Conservation (phyloP, 202 grass and related monocot species). For the Saccharum hybrid region DNA sequence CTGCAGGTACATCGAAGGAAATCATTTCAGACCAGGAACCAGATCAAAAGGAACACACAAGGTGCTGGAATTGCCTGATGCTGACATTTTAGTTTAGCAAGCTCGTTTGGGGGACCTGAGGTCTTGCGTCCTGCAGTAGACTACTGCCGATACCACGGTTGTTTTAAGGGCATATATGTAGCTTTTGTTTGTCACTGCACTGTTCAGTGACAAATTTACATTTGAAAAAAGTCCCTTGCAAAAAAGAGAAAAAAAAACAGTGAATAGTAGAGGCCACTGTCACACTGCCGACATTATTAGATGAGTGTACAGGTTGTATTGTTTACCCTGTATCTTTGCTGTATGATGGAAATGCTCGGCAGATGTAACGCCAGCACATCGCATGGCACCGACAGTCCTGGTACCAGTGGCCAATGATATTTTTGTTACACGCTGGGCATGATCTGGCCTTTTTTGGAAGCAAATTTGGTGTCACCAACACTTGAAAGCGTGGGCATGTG, state of each 20-base stretch:
- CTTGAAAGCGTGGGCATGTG: conserved; percentile 31
- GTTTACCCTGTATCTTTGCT: conserved; percentile 28
- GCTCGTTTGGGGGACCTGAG: not conserved
- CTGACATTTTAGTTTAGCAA: conserved; percentile 69
- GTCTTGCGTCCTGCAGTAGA: not conserved
- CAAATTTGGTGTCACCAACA: conserved; percentile 24
- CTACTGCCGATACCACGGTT: not conserved
- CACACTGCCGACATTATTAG: conserved; percentile 4
- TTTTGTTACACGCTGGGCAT: conserved; percentile 27
- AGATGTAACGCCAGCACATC: conserved; percentile 17
- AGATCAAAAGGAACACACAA: conserved; percentile 88
- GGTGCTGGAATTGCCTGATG: conserved; percentile 82
- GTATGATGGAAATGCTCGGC: conserved; percentile 34
- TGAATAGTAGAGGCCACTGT: not conserved
- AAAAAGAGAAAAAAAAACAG: not conserved
- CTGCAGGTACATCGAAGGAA: conserved; percentile 83
- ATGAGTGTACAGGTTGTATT: conserved; percentile 27
- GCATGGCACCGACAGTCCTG: conserved; percentile 46
- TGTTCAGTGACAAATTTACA: conserved; percentile 5
- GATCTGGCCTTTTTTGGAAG: conserved; percentile 46
- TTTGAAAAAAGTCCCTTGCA: not conserved
- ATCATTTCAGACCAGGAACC: conserved; percentile 82
- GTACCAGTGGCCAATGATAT: conserved; percentile 5
- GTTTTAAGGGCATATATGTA: conserved; percentile 27
- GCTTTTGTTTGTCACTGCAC: not conserved